These are phyloP conservation scores for Fraxinus paxiana DNA, from an alignment of 305 asterid species.

Conservation along the genomic window DNA sequence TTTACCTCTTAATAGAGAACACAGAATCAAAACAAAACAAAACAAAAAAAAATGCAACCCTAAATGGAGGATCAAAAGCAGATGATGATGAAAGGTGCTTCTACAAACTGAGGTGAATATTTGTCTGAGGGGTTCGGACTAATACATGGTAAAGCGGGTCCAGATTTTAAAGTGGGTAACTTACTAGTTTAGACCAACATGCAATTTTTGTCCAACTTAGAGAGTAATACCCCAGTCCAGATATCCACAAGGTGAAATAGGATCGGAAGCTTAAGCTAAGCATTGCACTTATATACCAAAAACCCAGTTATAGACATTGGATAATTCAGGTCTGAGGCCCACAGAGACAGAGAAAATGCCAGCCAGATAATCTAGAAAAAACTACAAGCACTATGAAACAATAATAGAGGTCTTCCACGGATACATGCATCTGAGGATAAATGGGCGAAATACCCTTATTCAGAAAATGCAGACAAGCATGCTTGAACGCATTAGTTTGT, in stretches of 20 bases:
- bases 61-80: background rate
- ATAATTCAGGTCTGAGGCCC: background rate
- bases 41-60: background rate
- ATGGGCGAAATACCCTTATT: background rate
- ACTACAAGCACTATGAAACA: background rate
- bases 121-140: background rate
- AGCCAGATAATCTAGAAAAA: background rate
- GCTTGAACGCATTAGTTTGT: background rate
- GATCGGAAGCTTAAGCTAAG: background rate
- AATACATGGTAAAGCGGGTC: background rate
- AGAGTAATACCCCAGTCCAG: background rate
- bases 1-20: background rate
- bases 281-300: background rate
- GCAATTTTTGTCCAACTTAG: background rate
- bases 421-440: background rate
- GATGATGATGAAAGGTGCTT: background rate
- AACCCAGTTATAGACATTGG: background rate
- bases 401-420: background rate
- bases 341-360: background rate
- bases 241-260: background rate
- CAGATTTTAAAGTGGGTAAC: background rate
- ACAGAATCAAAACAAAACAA: background rate
- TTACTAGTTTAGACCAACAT: background rate
- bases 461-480: background rate
- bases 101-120: background rate